Conservation (phyloP, 495 filamentous ascomycete genomes). For the Jackrogersella minutella region DNA sequence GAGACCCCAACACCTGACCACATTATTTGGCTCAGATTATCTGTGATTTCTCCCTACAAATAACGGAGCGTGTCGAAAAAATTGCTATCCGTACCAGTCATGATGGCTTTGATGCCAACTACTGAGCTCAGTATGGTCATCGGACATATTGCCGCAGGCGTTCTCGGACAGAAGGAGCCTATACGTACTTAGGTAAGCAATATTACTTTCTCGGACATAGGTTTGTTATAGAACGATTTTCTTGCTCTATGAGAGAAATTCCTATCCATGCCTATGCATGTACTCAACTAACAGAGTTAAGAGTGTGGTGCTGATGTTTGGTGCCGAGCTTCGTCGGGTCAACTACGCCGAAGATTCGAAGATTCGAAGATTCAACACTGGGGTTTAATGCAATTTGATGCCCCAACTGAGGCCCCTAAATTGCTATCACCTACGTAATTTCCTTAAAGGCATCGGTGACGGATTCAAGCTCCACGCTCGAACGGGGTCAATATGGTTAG, state of each 20-base stretch:
- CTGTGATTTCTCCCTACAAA: background rate
- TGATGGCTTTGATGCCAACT: background rate
- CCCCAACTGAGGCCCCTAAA: slow-evolving; percentile 2
- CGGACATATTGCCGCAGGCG: background rate
- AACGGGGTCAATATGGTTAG: slow-evolving; percentile 15
- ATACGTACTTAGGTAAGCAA: no score
- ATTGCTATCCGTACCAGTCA: background rate
- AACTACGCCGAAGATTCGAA: slow-evolving; percentile 1
- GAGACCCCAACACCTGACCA: background rate
- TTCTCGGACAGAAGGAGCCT: background rate
- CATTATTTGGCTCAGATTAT: background rate
- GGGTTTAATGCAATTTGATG: slow-evolving; percentile 1
- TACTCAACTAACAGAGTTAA: background rate
- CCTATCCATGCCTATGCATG: background rate
- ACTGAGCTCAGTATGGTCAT: background rate
- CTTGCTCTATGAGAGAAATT: no score
- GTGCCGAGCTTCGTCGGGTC: background rate
- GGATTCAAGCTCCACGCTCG: background rate
- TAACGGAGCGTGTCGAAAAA: no score
- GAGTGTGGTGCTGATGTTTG: no score
- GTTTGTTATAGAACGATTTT: no score
- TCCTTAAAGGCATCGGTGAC: background rate
- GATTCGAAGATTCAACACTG: no score
- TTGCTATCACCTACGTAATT: slow-evolving; percentile 15
- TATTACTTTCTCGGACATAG: no score